phyloP scores from a whole-genome alignment of 2,329 filamentous ascomycete species.

The Fusarium gaditjirri region DNA sequence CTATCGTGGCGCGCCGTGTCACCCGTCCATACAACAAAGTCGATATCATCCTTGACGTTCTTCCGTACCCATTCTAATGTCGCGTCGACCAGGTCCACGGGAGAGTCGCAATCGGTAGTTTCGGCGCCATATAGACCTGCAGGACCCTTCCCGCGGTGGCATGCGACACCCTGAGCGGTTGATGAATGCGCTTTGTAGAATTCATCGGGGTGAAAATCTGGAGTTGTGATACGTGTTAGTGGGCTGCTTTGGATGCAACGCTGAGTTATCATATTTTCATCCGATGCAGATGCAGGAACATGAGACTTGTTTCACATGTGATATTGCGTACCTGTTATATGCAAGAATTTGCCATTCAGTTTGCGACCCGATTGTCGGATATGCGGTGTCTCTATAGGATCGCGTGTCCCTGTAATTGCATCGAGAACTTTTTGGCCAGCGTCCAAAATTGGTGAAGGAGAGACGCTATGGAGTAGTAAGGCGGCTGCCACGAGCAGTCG shows the following conservation, averaged over 20 bases:
- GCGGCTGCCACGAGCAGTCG: conserved; percentile 46
- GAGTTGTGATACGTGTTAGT: conserved; percentile 25
- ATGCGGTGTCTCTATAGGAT: conserved; percentile 23
- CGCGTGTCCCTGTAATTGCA: conserved; percentile 17
- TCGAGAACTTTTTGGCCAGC: conserved; percentile 34
- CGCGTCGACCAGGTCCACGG: conserved; percentile 81
- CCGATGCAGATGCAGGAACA: conserved; percentile 20
- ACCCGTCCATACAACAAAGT: conserved; percentile 94
- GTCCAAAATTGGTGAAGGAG: conserved; percentile 39
- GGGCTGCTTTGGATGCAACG: conserved; percentile 2
- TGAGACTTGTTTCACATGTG: background rate
- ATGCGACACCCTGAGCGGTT: conserved; percentile 74
- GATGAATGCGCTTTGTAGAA: conserved; percentile 85
- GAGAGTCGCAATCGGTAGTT: conserved; percentile 89
- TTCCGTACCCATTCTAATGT: conserved; percentile 89
- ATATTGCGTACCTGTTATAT: conserved; percentile 78
- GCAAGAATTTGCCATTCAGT: conserved; percentile 81
- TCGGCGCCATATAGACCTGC: conserved; percentile 87
- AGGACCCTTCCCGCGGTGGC: conserved; percentile 80
- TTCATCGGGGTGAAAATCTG: conserved; percentile 92
- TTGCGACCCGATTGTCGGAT: conserved; percentile 51
- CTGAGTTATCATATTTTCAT: conserved; percentile 7
- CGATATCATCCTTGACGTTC: conserved; percentile 80
- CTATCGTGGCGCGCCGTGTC: conserved; percentile 91
- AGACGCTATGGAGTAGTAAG: conserved; percentile 36